Percentiles rank a stretch among this genome's conserved stretches.
Conservation (phyloP, 192 early-diverging fungal species). For the Gonapodya prolifera region DNA sequence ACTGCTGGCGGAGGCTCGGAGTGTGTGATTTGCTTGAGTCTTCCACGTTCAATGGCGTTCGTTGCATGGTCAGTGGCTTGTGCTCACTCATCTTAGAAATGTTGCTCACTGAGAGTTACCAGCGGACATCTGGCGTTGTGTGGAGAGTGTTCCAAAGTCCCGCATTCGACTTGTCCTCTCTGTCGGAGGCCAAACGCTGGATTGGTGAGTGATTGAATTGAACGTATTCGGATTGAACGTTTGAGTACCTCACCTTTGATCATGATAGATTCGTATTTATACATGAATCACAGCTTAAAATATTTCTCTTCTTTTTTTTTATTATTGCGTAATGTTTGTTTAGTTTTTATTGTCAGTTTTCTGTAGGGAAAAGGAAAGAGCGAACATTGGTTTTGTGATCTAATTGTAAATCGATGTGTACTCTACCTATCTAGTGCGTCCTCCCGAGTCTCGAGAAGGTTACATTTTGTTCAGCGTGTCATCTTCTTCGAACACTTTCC, state of each 20-base stretch:
- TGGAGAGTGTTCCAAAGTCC: not conserved
- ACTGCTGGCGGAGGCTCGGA: too few species aligned
- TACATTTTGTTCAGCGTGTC: too few species aligned
- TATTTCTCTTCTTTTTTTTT: too few species aligned
- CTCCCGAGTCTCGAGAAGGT: too few species aligned
- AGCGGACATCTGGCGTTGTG: not conserved
- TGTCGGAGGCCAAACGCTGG: not conserved
- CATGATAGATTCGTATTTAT: not conserved
- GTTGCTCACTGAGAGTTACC: not conserved
- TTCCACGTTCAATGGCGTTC: not conserved
- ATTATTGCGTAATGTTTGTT: too few species aligned
- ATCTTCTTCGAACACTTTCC: too few species aligned
- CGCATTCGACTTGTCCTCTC: not conserved
- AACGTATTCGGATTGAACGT: not conserved
- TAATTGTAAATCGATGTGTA: too few species aligned
- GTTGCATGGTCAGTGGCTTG: not conserved
- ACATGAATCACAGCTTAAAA: not conserved
- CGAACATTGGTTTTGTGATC: too few species aligned
- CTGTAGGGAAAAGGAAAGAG: too few species aligned
- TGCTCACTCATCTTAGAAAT: not conserved
- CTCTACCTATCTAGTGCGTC: too few species aligned
- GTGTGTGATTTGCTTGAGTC: not conserved
- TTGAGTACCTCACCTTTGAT: not conserved
- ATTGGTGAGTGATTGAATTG: not conserved
- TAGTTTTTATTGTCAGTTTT: too few species aligned